Conservation (phyloP, 1,139 yeast species). For the Yamadazyma epiphylla region DNA sequence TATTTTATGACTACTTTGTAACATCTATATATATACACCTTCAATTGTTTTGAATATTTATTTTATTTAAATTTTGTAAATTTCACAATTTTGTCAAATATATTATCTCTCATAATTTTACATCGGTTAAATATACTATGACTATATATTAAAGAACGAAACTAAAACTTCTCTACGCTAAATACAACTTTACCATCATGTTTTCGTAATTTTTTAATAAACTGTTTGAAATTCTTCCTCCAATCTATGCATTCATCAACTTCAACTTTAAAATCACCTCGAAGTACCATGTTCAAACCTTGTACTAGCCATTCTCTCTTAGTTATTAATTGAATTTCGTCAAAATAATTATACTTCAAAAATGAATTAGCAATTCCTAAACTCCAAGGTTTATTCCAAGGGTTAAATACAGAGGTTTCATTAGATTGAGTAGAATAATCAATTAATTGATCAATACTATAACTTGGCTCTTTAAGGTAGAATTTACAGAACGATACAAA, state of each 20-base stretch:
- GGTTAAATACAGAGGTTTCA: conserved; percentile 19
- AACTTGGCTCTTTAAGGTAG: conserved; percentile 27
- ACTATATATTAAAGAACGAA: too few species aligned
- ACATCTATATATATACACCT: too few species aligned
- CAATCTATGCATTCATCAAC: conserved; percentile 35
- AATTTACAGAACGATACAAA: conserved; percentile 40
- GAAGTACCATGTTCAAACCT: conserved; percentile 26
- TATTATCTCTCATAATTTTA: too few species aligned
- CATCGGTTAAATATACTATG: too few species aligned
- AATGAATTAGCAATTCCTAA: conserved; percentile 26
- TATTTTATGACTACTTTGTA: too few species aligned
- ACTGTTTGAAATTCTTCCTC: conserved; percentile 30
- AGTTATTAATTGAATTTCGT: conserved; percentile 25
- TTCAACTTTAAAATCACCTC: conserved; percentile 26
- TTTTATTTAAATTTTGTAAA: too few species aligned
- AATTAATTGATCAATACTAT: conserved; percentile 27
- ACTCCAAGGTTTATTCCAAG: conserved; percentile 38
- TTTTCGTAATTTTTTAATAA: conserved; percentile 21
- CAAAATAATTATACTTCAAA: conserved; percentile 35
- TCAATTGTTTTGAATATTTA: too few species aligned
- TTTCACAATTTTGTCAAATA: too few species aligned
- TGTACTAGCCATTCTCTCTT: conserved; percentile 30
- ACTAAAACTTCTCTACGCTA: conserved; percentile 35
- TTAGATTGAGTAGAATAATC: conserved; percentile 17
- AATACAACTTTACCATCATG: conserved; percentile 37